phyloP scores from a whole-genome alignment of 305 asterid species.

The Fraxinus velutina region DNA sequence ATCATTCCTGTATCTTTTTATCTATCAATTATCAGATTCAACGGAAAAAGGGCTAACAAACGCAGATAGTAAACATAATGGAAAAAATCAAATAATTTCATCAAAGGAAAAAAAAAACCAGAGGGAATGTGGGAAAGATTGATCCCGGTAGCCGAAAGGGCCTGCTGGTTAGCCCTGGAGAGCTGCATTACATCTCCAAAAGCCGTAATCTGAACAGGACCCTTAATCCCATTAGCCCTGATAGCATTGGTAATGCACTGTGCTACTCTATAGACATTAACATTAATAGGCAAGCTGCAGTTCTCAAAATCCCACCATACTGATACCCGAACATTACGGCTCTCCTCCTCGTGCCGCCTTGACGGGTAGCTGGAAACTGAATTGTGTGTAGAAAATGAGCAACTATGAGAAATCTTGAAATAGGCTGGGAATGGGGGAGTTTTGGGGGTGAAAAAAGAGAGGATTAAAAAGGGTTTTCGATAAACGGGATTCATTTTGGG shows the following conservation, averaged over 20 bases:
- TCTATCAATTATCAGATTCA: background rate
- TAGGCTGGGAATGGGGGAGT: background rate
- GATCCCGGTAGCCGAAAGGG: slow-evolving; percentile 83
- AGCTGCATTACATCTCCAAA: slow-evolving; percentile 83
- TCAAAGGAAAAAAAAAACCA: slow-evolving; percentile 32
- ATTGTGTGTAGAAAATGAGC: slow-evolving; percentile 32
- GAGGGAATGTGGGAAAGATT: slow-evolving; percentile 73
- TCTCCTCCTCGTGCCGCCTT: slow-evolving; percentile 68
- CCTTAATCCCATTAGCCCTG: slow-evolving; percentile 77
- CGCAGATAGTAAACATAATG: background rate
- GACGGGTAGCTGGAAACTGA: slow-evolving; percentile 25
- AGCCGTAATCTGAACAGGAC: slow-evolving; percentile 84
- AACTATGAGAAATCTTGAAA: slow-evolving; percentile 24
- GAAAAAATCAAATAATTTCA: background rate
- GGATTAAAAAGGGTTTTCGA: slow-evolving; percentile 32
- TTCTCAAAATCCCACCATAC: slow-evolving; percentile 99
- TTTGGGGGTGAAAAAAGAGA: slow-evolving; percentile 28
- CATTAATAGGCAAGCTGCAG: slow-evolving; percentile 53
- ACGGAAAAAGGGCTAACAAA: background rate
- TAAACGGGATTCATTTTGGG: slow-evolving; percentile 37
- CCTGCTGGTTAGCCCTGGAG: slow-evolving; percentile 74
- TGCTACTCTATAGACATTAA: slow-evolving; percentile 58
- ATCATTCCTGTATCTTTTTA: background rate
- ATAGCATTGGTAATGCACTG: slow-evolving; percentile 64
- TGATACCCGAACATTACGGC: slow-evolving; percentile 70